Percentiles rank a stretch among this genome's conserved stretches.
Conservation (phyloP, 345 rosid genomes). For the Garcia nutans region DNA sequence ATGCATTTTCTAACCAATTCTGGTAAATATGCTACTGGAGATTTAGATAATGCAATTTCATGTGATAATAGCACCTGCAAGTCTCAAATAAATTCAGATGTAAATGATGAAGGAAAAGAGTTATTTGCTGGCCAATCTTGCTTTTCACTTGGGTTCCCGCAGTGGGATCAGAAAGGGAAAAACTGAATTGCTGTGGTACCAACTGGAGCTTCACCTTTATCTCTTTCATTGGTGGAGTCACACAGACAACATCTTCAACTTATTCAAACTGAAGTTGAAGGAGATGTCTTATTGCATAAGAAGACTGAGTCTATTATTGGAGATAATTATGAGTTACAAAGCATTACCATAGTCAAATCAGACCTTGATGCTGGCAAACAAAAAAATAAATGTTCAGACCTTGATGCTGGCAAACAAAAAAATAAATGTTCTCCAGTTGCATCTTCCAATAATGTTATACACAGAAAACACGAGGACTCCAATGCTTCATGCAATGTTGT, state of each 20-base stretch:
- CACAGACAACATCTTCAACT: conserved; percentile 2
- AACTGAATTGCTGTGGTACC: conserved; percentile 3
- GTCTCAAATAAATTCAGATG: conserved; percentile 13
- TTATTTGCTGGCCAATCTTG: not conserved
- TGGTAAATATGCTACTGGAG: not conserved
- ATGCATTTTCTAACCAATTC: not conserved
- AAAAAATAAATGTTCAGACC: not conserved
- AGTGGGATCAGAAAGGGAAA: conserved; percentile 34
- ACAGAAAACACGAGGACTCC: not conserved
- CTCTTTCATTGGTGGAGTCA: conserved; percentile 13
- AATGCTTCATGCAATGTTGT: not conserved
- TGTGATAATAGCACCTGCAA: conserved; percentile 1
- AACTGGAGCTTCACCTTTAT: conserved; percentile 1
- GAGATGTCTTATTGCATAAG: conserved; percentile 5
- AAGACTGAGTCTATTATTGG: not conserved
- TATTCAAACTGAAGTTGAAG: not conserved
- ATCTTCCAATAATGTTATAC: not conserved
- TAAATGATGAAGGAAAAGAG: conserved; percentile 6
- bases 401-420: not conserved
- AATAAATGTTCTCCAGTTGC: not conserved
- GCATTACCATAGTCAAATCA: not conserved
- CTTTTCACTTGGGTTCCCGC: conserved; percentile 9
- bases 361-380: not conserved
- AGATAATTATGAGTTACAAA: not conserved
- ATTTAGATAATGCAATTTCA: not conserved